A percentile compares a stretch with the other conserved stretches of the same genome.
Conservation (phyloP, 2,329 filamentous ascomycete species). For the Incumbomyces delicatus region DNA sequence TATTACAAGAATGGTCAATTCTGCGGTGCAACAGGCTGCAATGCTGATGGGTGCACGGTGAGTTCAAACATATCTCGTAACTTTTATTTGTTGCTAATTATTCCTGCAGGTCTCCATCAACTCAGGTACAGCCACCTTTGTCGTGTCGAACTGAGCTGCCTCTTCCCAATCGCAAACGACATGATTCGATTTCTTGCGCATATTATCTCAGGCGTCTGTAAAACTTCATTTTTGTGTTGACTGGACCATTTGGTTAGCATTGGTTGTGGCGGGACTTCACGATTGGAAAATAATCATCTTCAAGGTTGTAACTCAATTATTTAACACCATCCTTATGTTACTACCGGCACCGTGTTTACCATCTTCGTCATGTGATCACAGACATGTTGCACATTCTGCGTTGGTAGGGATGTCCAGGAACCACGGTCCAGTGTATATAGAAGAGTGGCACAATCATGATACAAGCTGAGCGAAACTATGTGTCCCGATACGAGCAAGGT, state of each 20-base stretch:
- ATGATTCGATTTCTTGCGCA: constrained; percentile 14
- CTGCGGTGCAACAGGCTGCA: constrained; percentile 41
- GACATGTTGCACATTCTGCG: neutral
- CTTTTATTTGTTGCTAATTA: constrained; percentile 7
- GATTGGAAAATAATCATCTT: neutral
- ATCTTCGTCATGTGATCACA: neutral
- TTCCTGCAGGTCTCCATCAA: constrained; percentile 37
- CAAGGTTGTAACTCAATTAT: neutral
- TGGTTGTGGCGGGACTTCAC: neutral
- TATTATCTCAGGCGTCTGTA: constrained; percentile 3
- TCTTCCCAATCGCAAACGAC: constrained; percentile 11
- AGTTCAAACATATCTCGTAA: constrained; percentile 32
- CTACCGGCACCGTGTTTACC: neutral
- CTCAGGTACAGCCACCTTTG: constrained; percentile 42
- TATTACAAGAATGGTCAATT: constrained; percentile 57
- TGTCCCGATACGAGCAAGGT: neutral
- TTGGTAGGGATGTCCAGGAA: neutral
- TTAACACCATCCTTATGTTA: neutral
- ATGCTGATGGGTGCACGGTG: constrained; percentile 68
- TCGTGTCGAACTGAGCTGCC: constrained; percentile 27
- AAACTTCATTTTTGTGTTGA: constrained; percentile 1
- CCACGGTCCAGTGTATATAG: constrained; percentile 2
- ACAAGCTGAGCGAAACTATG: neutral
- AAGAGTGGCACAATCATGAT: neutral
- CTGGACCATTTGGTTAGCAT: constrained; percentile 1